phyloP scores from a whole-genome alignment of 768 basidiomycete species.

The Dacryopinax primogenitus region DNA sequence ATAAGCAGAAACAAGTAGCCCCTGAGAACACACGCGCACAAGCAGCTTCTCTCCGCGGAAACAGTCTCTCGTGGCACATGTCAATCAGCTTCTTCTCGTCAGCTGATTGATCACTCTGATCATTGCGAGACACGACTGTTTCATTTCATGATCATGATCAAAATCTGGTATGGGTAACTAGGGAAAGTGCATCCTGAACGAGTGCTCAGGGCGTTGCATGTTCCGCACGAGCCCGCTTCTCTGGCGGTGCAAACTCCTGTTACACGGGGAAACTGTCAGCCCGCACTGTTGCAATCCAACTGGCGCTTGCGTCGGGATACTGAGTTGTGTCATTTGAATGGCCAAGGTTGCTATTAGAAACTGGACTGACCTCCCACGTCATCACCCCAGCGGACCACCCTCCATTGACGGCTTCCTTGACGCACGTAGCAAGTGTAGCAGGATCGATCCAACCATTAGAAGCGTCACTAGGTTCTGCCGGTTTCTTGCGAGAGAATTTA shows the following conservation, averaged over 20 bases:
- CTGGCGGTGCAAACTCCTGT: not conserved
- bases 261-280: not conserved
- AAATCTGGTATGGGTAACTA: too few species aligned
- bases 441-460: not conserved
- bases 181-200: too few species aligned
- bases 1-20: too few species aligned
- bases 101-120: too few species aligned
- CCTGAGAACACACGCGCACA: too few species aligned
- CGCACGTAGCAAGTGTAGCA: not conserved
- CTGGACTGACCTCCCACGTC: not conserved
- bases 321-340: not conserved
- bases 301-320: constrained; percentile 14
- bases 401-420: not conserved
- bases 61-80: too few species aligned
- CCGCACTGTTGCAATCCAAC: constrained; percentile 11
- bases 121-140: too few species aligned
- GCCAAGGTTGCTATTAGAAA: not conserved
- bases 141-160: too few species aligned
- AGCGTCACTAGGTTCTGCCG: constrained; percentile 15
- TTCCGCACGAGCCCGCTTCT: too few species aligned
- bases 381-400: not conserved
- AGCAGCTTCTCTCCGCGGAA: too few species aligned
- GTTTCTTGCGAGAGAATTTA: not conserved
- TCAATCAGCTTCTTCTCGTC: too few species aligned
- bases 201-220: too few species aligned